Evolutionary conservation across 805 yeast genomes (phyloP), one percentile per base, ranked within the genome.

Genomic region (Wickerhamiella hasegawae): DNA sequence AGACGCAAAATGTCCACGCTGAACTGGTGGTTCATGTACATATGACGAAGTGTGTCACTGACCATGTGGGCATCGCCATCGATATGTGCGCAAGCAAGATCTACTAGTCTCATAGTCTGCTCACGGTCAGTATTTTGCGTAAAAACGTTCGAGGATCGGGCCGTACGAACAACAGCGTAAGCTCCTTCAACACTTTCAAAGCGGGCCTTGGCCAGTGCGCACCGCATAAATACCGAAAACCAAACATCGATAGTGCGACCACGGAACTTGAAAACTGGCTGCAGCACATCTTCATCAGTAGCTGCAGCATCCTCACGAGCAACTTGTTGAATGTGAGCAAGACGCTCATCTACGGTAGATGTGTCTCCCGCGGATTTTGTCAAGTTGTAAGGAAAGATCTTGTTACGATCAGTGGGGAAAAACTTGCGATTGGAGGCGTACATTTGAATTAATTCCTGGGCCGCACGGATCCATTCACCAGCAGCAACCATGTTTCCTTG

Each of bases 221-320:
- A 73, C 47, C 76, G 78, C 70, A 84, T 76, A 47, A 84, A 81
- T 5, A 87, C 60, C 42, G 69, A 73, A 53, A 83, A 83, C 98
- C 98, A 90, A 25, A 68, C 68, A 26, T 77, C 79, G 52, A 80
- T 80, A 3, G 65, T 59, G 16, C 84, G 57, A 0, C 94, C 95
- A 38, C 94, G 64, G 48, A 78, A 80, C 46, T 69, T 75, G 28
- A 57, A 40, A 4, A 40, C 22, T 21, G 8, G 20, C 17, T 25
- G 35, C 26, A 42, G 42, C 55, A 1, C 19, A 5, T 14, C n/a
- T 8, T 28, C 31, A 9, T 44, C 52, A 28, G 37, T 47, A 39
- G 45, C 36, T 49, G 46, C 55, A 48, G 42, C 39, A 57, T 57
- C 41, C 60, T 62, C 51, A 62, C 59, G 61, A 32, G 58, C 69